phyloP scores from a whole-genome alignment of 805 yeast genomes.

The Wickerhamiella slavikovae region DNA sequence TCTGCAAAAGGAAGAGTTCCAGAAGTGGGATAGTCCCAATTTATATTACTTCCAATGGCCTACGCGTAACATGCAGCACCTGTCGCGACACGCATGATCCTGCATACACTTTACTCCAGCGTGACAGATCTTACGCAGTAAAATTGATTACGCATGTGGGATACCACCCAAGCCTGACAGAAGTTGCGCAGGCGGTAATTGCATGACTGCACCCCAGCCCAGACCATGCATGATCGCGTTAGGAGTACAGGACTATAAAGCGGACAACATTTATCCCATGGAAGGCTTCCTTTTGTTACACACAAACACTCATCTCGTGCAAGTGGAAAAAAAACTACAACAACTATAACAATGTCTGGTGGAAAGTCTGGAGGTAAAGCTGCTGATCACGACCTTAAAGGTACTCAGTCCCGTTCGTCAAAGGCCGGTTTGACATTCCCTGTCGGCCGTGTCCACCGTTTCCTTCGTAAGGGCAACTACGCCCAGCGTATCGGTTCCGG shows the following conservation, averaged over 20 bases:
- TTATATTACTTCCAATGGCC: neutral
- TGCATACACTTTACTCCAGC: neutral
- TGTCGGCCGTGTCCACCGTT: constrained; percentile 96
- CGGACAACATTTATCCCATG: neutral
- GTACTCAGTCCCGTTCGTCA: constrained; percentile 94
- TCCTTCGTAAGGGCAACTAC: constrained; percentile 67
- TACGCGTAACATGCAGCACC: neutral
- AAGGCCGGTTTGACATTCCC: constrained; percentile 50
- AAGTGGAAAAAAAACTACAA: constrained; percentile 13
- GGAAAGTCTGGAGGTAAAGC: constrained; percentile 82
- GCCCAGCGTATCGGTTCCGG: constrained; percentile 59
- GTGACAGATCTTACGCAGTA: too few species aligned
- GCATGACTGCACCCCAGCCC: neutral
- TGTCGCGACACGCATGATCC: neutral
- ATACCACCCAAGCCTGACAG: neutral
- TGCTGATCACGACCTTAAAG: constrained; percentile 71
- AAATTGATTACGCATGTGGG: neutral
- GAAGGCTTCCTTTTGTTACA: constrained; percentile 3
- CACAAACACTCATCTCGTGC: constrained; percentile 3
- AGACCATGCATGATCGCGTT: neutral
- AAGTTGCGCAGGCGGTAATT: neutral
- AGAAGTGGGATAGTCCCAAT: neutral
- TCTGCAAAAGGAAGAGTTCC: constrained; percentile 9
- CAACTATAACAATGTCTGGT: constrained; percentile 76
- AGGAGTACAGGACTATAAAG: neutral